Evolutionary conservation across 768 basidiomycete species (phyloP).

Genomic region (Hericium alpestre): DNA sequence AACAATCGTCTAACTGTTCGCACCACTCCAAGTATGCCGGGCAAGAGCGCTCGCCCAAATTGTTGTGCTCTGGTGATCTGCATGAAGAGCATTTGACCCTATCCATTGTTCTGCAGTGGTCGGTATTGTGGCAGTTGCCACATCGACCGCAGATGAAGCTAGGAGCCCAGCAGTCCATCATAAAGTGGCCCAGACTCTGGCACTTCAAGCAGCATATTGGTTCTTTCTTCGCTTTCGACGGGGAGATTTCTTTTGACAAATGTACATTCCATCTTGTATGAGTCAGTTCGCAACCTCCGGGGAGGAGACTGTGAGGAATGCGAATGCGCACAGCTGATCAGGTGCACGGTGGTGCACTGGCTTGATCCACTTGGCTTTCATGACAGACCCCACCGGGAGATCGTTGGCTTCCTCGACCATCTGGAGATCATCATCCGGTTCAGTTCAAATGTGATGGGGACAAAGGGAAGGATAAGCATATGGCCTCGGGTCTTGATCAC

Average conservation of each 20-base stretch:
- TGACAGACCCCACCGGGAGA: not conserved
- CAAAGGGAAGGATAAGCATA: not conserved
- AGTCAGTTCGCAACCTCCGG: not conserved
- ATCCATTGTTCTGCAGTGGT: too few relatives aligned
- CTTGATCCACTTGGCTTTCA: not conserved
- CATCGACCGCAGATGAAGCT: conserved; percentile 4
- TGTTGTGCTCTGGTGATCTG: too few relatives aligned
- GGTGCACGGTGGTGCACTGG: not conserved
- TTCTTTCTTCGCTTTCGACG: not conserved
- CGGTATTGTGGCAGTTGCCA: too few relatives aligned
- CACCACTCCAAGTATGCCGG: too few relatives aligned
- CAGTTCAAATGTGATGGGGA: not conserved
- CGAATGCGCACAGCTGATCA: not conserved
- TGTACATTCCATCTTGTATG: not conserved
- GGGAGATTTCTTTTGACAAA: not conserved
- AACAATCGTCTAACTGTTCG: too few relatives aligned
- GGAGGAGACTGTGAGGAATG: not conserved
- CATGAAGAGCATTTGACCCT: not conserved
- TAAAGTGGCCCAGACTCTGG: conserved; percentile 6
- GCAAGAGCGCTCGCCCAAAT: too few relatives aligned
- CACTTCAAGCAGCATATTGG: not conserved
- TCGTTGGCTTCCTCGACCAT: not conserved
- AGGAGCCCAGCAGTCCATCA: not conserved
- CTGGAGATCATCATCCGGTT: not conserved
- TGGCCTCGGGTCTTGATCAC: not conserved